Evolutionary conservation across 2,329 filamentous ascomycete species (phyloP), one percentile per base, ranked within the genome.

Genomic region (Aureobasidium sp.): DNA sequence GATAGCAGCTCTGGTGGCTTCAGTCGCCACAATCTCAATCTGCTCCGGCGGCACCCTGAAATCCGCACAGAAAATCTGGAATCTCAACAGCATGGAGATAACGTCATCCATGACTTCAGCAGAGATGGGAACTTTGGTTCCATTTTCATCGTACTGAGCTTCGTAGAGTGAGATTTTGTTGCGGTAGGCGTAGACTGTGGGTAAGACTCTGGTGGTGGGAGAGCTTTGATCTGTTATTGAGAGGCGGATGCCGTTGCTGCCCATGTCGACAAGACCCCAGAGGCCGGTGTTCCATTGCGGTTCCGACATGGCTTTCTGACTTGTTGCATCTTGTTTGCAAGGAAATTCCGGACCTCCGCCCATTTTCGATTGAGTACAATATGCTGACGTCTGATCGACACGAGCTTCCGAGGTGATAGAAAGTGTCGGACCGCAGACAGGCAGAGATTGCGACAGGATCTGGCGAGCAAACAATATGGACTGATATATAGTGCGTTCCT

Each of bases 151-250:
- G 11, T 57, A 73, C 73, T 85, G 66, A 1, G 86, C 87, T 63
- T 93, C 88, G 68, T 90, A 91, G 14, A 94, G 77, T 2, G 88
- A 94, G 56, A 94, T 90, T 37, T 77, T 78, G n/a, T 82, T 84
- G 10, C 89, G 82, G 61, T 88, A 81, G 60, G 84, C 79, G 68
- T 86, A 91, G 55, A 93, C 62, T 27, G 84, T 89, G n/a, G 77
- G 80, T 21, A 94, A 75, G 16, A 88, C 79, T 21, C 88, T 83
- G 16, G 84, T 76, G 32, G 73, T 78, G 6, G 80, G 78, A 17
- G 84, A 81, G 3, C 81, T 78, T 17, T 91, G 75, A 60, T 90
- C 83, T 10, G 88, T 86, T 62, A 94, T 87, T 41, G 88, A 90
- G 73, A 93, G 93, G 44, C 89, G 86, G 62, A 94, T 89, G 60